phyloP scores from a whole-genome alignment of 139 green algal genomes.

The Micromonas commoda region DNA sequence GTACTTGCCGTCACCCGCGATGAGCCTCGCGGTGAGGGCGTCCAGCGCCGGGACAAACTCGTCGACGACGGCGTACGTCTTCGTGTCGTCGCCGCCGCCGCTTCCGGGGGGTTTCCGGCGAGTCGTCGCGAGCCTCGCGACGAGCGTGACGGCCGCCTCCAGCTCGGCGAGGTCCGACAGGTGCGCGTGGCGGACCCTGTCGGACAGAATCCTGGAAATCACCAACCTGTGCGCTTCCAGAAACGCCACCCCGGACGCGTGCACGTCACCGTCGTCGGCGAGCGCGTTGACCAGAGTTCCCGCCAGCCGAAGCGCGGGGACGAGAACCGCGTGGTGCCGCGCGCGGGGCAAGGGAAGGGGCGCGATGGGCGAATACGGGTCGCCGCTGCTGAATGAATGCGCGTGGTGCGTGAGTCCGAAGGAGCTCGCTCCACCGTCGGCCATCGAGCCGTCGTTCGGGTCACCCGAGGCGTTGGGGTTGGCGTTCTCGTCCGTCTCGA shows the following conservation, averaged over 20 bases:
- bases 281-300: background rate
- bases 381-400: no score
- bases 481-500: no score
- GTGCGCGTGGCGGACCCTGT: background rate
- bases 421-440: no score
- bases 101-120: background rate
- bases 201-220: background rate
- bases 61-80: background rate
- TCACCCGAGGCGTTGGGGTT: no score
- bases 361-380: background rate
- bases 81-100: background rate
- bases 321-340: conserved; percentile 9
- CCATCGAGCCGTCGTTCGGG: no score
- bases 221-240: background rate
- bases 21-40: background rate
- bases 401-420: no score
- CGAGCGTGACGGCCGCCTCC: background rate
- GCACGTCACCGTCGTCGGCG: background rate
- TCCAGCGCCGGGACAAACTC: background rate
- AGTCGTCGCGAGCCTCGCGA: background rate
- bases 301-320: background rate
- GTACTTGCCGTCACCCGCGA: conserved; percentile 2
- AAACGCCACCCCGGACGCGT: background rate
- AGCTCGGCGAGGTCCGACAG: conserved; percentile 20
- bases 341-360: background rate